Evolutionary conservation across 2,329 filamentous ascomycete species (phyloP).

Genomic region (Tolypocladium tundrense): DNA sequence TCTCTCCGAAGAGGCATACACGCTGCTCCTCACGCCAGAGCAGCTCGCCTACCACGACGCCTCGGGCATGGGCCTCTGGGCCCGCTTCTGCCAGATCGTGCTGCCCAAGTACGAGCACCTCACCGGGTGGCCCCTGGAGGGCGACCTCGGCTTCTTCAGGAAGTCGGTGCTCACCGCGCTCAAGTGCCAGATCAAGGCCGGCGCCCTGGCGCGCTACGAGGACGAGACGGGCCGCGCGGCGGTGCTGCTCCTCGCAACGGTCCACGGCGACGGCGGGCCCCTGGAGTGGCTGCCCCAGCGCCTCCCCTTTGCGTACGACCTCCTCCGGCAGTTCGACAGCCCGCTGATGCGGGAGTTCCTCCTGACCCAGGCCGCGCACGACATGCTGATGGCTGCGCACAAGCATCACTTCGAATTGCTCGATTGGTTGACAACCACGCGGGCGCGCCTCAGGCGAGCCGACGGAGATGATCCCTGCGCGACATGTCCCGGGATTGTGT

Average conservation of each 20-base stretch:
- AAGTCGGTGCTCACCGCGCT: not conserved
- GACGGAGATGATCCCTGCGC: too few relatives aligned
- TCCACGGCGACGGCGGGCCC: not conserved
- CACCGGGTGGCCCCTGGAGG: not conserved
- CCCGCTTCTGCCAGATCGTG: slow-evolving; percentile 12
- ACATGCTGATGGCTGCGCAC: too few relatives aligned
- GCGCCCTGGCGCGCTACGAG: not conserved
- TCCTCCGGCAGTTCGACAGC: not conserved
- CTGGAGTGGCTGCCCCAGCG: not conserved
- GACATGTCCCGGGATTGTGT: too few relatives aligned
- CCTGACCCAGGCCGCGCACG: too few relatives aligned
- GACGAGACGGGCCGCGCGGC: not conserved
- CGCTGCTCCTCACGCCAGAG: slow-evolving; percentile 13
- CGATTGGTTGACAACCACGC: too few relatives aligned
- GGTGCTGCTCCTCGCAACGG: slow-evolving; percentile 1
- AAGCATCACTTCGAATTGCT: too few relatives aligned
- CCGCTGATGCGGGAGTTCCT: not conserved
- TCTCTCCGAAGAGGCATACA: slow-evolving; percentile 7
- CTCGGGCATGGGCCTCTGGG: slow-evolving; percentile 12
- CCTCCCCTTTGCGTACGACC: not conserved
- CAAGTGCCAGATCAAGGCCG: not conserved
- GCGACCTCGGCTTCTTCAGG: not conserved
- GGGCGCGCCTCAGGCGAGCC: too few relatives aligned
- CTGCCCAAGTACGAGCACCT: not conserved
- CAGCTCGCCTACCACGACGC: slow-evolving; percentile 10